Evolutionary conservation across 148 eudicot species (phyloP).

Genomic region (Vaccinium macrocarpon): DNA sequence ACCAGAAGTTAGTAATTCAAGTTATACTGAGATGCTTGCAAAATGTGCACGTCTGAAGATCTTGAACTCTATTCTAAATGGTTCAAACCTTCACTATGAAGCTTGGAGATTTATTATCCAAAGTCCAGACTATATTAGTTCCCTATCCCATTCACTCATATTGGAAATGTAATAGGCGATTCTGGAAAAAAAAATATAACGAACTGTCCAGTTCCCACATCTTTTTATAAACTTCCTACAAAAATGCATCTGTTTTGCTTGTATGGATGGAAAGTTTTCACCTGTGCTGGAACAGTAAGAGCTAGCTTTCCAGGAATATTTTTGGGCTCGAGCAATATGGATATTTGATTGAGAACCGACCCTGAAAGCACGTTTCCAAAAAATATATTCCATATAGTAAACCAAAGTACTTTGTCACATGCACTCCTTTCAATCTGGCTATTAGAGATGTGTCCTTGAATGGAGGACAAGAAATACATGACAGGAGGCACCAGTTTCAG

Average conservation of each 20-base stretch:
- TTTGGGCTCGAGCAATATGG: constrained; percentile 53
- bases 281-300: constrained; percentile 75
- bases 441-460: constrained; percentile 65
- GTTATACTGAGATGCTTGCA: neutral
- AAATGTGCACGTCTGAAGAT: neutral
- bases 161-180: neutral
- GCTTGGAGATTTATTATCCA: neutral
- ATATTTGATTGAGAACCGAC: constrained; percentile 50
- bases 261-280: constrained; percentile 21
- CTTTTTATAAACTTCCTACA: neutral
- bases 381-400: constrained; percentile 71
- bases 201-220: neutral
- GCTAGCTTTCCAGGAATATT: constrained; percentile 58
- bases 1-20: neutral
- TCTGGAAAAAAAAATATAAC: neutral
- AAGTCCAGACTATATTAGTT: neutral
- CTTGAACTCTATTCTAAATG: neutral
- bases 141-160: neutral
- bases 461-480: constrained; percentile 64
- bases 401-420: constrained; percentile 70
- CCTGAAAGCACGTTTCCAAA: constrained; percentile 81
- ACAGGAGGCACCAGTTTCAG: constrained; percentile 64
- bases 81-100: neutral
- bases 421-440: constrained; percentile 77
- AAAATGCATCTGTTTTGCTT: neutral